Conservation (phyloP, 768 basidiomycete species). For the Leucogyrophana mollusca region DNA sequence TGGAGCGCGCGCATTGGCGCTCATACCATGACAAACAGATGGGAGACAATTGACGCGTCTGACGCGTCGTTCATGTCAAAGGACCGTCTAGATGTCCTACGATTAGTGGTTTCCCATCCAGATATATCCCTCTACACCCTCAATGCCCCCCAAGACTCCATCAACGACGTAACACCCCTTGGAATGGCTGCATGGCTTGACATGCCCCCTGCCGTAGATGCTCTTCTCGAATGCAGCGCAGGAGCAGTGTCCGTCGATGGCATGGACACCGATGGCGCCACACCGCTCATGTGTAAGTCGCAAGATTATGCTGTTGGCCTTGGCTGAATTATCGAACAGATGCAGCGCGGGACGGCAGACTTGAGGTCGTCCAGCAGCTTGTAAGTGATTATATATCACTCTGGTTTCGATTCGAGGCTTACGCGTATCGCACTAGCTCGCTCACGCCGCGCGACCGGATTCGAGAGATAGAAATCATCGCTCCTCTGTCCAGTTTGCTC, state of each 20-base stretch:
- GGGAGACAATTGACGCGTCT: conserved; percentile 67
- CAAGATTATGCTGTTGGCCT: conserved; percentile 10
- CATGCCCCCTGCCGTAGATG: conserved; percentile 53
- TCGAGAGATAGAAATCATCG: conserved; percentile 70
- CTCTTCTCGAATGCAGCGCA: conserved; percentile 62
- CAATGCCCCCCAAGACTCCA: conserved; percentile 68
- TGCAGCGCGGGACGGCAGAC: conserved; percentile 70
- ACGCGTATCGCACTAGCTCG: no score
- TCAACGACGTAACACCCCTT: conserved; percentile 74
- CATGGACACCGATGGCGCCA: conserved; percentile 72
- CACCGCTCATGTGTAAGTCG: conserved; percentile 79
- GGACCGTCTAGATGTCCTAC: conserved; percentile 57
- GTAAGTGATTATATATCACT: conserved; percentile 38
- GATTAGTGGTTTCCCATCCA: conserved; percentile 51
- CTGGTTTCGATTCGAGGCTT: no score
- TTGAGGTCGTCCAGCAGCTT: conserved; percentile 65
- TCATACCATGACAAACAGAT: conserved; percentile 39
- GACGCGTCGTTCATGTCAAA: conserved; percentile 66
- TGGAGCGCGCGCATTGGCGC: conserved; percentile 5
- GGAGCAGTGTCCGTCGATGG: conserved; percentile 70
- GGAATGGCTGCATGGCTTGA: conserved; percentile 81
- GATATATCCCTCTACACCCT: conserved; percentile 66
- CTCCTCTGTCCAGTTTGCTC: conserved; percentile 68
- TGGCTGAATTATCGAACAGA: conserved; percentile 40
- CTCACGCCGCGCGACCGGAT: conserved; percentile 71